Conservation (phyloP, 1,284 basidiomycete species). For the Phaffia rhodozyma region DNA sequence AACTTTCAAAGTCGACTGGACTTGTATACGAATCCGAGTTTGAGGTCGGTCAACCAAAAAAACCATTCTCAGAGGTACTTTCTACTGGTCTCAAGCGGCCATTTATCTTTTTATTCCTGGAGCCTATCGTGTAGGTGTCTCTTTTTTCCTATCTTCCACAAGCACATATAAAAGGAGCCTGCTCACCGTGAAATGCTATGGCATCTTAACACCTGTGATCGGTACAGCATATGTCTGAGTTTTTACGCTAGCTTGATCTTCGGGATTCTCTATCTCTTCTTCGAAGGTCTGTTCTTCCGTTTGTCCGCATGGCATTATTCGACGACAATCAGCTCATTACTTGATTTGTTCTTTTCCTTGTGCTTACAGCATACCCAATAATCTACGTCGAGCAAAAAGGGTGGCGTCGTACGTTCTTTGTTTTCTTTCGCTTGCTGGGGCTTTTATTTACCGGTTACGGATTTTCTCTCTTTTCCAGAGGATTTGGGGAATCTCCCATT, state of each 20-base stretch:
- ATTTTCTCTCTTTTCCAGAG: neutral
- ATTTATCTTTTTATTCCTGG: conserved; percentile 34
- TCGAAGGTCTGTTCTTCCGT: conserved; percentile 1
- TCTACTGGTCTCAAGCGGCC: neutral
- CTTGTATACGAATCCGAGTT: neutral
- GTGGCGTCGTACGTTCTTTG: conserved; percentile 39
- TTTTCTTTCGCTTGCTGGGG: neutral
- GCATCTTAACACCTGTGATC: no score
- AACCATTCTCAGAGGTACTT: neutral
- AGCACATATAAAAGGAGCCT: no score
- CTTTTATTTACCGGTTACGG: no score
- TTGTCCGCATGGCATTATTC: neutral
- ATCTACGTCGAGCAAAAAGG: conserved; percentile 50
- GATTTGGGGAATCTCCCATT: conserved; percentile 54
- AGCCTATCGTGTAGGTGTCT: conserved; percentile 50
- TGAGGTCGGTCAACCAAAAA: neutral
- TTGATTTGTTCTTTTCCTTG: neutral
- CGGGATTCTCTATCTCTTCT: conserved; percentile 31
- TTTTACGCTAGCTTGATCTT: conserved; percentile 48
- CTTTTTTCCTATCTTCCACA: conserved; percentile 47
- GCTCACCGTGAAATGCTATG: no score
- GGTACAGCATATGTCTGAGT: conserved; percentile 33
- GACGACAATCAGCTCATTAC: no score
- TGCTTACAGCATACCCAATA: conserved; percentile 17
- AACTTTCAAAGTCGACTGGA: conserved; percentile 3